Evolutionary conservation across 768 basidiomycete genomes (phyloP).

Genomic region (Neoboletus subvelutipes): DNA sequence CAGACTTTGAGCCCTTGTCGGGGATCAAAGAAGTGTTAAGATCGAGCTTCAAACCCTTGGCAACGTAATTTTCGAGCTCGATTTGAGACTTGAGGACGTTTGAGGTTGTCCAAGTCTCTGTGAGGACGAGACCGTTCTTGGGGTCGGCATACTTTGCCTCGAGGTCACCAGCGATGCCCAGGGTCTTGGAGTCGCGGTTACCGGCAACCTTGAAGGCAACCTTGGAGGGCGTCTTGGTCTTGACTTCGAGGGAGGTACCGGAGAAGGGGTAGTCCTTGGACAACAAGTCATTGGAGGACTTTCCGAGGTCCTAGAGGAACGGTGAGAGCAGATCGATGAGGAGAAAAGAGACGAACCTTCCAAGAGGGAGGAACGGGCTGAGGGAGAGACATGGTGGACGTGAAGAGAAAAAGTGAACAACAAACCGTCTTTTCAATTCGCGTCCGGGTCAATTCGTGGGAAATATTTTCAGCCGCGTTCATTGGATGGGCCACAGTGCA

Average conservation of each 20-base stretch:
- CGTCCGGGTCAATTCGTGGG: conserved; percentile 31
- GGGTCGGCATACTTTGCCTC: conserved; percentile 94
- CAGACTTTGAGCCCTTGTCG: conserved; percentile 83
- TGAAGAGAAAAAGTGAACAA: conserved; percentile 6
- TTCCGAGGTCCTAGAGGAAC: conserved; percentile 80
- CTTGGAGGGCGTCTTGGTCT: conserved; percentile 84
- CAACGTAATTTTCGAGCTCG: conserved; percentile 96
- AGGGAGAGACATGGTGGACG: conserved; percentile 74
- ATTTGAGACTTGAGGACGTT: conserved; percentile 90
- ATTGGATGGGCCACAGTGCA: conserved; percentile 35
- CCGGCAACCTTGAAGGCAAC: conserved; percentile 95
- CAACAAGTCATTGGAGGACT: conserved; percentile 94
- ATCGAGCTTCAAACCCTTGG: conserved; percentile 97
- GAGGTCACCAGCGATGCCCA: conserved; percentile 80
- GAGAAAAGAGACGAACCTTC: conserved; percentile 56
- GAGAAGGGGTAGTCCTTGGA: conserved; percentile 88
- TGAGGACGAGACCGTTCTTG: conserved; percentile 91
- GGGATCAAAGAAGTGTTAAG: conserved; percentile 79
- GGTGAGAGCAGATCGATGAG: neutral
- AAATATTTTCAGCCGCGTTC: conserved; percentile 12
- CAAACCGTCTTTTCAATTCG: conserved; percentile 4
- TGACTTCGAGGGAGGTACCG: conserved; percentile 74
- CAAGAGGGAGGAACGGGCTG: conserved; percentile 97
- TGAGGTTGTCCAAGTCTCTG: conserved; percentile 92
- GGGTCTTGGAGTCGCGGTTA: conserved; percentile 69